Percentiles rank a stretch among this genome's conserved stretches.
Conservation (phyloP, 2,329 filamentous ascomycete species). For the Trichoderma arundinaceum region DNA sequence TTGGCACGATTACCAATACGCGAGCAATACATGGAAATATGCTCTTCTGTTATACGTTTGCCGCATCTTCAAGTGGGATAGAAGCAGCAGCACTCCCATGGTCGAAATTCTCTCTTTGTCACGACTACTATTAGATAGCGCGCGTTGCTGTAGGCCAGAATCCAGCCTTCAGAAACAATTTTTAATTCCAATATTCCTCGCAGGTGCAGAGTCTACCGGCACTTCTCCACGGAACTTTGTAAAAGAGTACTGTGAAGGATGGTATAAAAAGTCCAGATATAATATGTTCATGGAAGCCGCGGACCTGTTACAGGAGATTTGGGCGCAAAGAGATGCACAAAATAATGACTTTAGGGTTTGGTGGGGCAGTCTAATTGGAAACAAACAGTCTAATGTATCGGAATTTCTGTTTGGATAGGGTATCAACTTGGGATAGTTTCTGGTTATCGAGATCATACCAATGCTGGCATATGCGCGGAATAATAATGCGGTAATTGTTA, state of each 20-base stretch:
- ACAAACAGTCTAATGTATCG: background rate
- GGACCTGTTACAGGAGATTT: conserved; percentile 27
- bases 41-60: conserved; percentile 28
- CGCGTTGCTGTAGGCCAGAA: conserved; percentile 25
- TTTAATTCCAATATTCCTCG: conserved; percentile 23
- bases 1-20: conserved; percentile 24
- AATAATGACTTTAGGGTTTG: conserved; percentile 21
- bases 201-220: conserved; percentile 24
- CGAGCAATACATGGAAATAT: conserved; percentile 28
- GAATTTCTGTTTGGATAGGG: conserved; percentile 15
- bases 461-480: no score
- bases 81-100: background rate
- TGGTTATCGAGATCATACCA: no score
- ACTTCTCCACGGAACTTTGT: conserved; percentile 27
- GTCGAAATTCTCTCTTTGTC: conserved; percentile 16
- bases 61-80: conserved; percentile 29
- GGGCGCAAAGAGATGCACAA: conserved; percentile 13
- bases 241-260: conserved; percentile 28
- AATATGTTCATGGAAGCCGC: conserved; percentile 31
- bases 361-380: conserved; percentile 30
- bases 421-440: no score
- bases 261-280: conserved; percentile 29
- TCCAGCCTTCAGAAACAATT: conserved; percentile 27
- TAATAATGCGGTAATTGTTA: no score
- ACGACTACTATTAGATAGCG: conserved; percentile 23